phyloP scores from a whole-genome alignment of 805 yeast genomes.

The Suhomyces pyralidae region DNA sequence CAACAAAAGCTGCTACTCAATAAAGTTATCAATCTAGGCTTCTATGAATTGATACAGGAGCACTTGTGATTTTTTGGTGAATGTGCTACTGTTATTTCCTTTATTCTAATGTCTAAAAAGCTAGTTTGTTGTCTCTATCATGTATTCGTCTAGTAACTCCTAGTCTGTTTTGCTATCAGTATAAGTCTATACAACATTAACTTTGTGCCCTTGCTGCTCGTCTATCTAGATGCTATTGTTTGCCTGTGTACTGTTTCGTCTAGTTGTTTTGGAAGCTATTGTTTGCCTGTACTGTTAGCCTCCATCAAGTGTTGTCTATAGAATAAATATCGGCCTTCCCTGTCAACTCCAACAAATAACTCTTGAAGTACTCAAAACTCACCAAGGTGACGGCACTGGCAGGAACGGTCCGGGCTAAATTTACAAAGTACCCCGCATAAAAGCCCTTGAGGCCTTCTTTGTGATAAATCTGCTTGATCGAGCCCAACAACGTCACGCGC shows the following conservation, averaged over 20 bases:
- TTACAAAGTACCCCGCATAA: conserved; percentile 85
- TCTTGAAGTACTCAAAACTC: conserved; percentile 79
- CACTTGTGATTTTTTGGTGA: no score
- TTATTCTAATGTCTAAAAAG: no score
- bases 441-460: conserved; percentile 80
- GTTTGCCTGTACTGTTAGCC: not conserved
- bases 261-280: not conserved
- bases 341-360: conserved; percentile 42
- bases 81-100: no score
- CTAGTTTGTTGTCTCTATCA: no score
- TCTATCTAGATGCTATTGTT: not conserved
- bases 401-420: conserved; percentile 87
- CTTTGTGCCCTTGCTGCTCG: no score
- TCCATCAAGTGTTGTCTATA: not conserved
- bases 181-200: no score
- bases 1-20: no score
- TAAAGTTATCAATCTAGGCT: no score
- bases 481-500: conserved; percentile 19
- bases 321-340: conserved; percentile 14
- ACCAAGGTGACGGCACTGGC: conserved; percentile 94
- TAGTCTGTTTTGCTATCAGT: no score
- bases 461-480: conserved; percentile 42
- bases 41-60: no score
- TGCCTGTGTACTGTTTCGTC: not conserved
- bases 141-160: no score